Evolutionary conservation across 768 basidiomycete species (phyloP).

Genomic region (Mrakia frigida): DNA sequence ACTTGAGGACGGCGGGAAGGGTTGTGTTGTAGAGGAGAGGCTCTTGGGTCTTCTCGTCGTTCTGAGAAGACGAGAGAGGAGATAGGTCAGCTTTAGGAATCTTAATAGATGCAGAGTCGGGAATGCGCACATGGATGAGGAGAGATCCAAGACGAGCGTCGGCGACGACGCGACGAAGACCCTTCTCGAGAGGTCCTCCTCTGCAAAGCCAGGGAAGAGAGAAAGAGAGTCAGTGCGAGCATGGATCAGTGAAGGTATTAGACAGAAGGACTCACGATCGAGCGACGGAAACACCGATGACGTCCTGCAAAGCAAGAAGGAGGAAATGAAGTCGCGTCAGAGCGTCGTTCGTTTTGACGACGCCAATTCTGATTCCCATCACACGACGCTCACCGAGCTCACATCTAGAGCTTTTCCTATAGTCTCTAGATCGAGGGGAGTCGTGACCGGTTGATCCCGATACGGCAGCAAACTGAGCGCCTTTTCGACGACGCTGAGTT

Average conservation of each 20-base stretch:
- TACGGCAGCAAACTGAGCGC: slow-evolving; percentile 80
- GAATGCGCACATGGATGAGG: slow-evolving; percentile 58
- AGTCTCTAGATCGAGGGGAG: slow-evolving; percentile 58
- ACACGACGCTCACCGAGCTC: slow-evolving; percentile 49
- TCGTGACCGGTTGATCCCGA: slow-evolving; percentile 53
- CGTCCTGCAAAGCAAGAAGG: slow-evolving; percentile 48
- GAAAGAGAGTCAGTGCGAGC: neutral
- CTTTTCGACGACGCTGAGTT: slow-evolving; percentile 61
- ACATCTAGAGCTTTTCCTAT: slow-evolving; percentile 59
- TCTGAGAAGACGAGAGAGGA: neutral
- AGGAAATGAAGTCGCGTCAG: neutral
- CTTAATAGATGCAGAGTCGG: neutral
- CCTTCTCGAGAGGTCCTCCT: slow-evolving; percentile 84
- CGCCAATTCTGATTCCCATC: neutral
- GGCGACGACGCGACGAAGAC: slow-evolving; percentile 79
- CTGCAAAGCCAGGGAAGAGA: slow-evolving; percentile 44
- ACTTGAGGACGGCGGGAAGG: slow-evolving; percentile 69
- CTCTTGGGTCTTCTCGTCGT: slow-evolving; percentile 76
- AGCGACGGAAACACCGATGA: slow-evolving; percentile 85
- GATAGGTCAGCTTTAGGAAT: neutral
- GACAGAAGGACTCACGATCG: slow-evolving; percentile 60
- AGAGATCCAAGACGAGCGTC: slow-evolving; percentile 83
- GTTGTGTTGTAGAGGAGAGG: slow-evolving; percentile 75
- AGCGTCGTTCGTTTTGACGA: neutral
- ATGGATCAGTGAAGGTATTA: neutral